phyloP scores from a whole-genome alignment of 495 filamentous ascomycete genomes.

The Penicillium arizonense region DNA sequence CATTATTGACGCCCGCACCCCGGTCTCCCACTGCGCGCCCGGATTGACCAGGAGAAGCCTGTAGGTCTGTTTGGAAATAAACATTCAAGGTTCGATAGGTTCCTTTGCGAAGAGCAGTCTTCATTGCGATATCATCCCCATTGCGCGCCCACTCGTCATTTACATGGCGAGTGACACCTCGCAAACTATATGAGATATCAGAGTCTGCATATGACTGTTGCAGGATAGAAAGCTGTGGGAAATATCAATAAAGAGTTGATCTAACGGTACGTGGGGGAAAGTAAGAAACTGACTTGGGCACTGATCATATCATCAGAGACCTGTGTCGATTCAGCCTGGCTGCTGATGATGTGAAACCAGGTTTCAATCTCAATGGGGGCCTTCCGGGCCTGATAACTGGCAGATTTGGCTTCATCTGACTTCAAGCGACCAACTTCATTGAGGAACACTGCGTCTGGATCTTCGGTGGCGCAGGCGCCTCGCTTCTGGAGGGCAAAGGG shows the following conservation, averaged over 20 bases:
- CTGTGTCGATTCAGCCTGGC: constrained; percentile 26
- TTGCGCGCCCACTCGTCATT: constrained; percentile 69
- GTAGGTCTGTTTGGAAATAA: constrained; percentile 52
- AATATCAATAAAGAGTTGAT: neutral
- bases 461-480: constrained; percentile 39
- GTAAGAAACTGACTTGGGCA: constrained; percentile 35
- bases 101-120: constrained; percentile 58
- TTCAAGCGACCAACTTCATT: constrained; percentile 27
- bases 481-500: constrained; percentile 18
- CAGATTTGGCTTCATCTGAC: constrained; percentile 7
- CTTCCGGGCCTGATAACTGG: constrained; percentile 21
- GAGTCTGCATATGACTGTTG: constrained; percentile 43
- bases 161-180: constrained; percentile 68
- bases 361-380: constrained; percentile 44
- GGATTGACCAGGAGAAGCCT: constrained; percentile 20
- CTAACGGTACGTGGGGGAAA: neutral
- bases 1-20: constrained; percentile 8
- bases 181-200: constrained; percentile 54
- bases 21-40: constrained; percentile 13
- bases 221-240: constrained; percentile 37
- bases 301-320: constrained; percentile 42
- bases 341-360: constrained; percentile 49
- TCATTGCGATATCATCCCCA: constrained; percentile 60
- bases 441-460: constrained; percentile 31
- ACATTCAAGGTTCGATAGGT: constrained; percentile 50